Conservation (phyloP, 345 rosid species). For the Melastoma malabathricum region DNA sequence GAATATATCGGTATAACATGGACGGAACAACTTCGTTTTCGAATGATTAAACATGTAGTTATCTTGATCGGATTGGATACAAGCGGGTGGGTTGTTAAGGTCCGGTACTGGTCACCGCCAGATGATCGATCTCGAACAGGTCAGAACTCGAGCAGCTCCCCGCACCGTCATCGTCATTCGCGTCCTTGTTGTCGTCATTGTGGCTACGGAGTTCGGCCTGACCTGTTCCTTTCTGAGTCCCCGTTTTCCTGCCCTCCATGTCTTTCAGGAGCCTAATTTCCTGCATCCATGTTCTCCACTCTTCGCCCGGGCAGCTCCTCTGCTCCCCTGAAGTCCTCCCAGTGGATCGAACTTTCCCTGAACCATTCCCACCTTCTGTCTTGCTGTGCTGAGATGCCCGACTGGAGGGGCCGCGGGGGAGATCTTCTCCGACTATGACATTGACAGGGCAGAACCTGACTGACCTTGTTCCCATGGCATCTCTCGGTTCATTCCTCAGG, state of each 20-base stretch:
- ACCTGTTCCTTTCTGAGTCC: constrained; percentile 12
- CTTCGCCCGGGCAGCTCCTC: constrained; percentile 4
- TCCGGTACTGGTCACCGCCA: constrained; percentile 14
- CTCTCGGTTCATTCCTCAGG: constrained; percentile 33
- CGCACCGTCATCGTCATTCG: constrained; percentile 16
- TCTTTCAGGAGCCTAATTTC: constrained; percentile 22
- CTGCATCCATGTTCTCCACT: too few species aligned
- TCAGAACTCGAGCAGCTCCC: constrained; percentile 42
- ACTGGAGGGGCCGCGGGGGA: constrained; percentile 25
- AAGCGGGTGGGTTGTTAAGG: constrained; percentile 20
- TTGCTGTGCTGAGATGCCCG: constrained; percentile 21
- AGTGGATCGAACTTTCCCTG: constrained; percentile 17
- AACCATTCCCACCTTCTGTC: constrained; percentile 3
- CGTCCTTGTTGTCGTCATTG: neutral
- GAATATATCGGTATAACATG: too few species aligned
- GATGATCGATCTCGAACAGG: constrained; percentile 46
- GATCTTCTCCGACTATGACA: constrained; percentile 44
- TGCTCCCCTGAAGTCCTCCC: constrained; percentile 27
- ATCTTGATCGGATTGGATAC: neutral
- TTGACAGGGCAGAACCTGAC: constrained; percentile 66
- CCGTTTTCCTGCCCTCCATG: constrained; percentile 12
- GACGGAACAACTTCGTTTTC: too few species aligned
- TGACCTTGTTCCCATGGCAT: constrained; percentile 38
- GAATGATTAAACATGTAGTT: too few species aligned
- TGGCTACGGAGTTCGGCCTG: neutral